Evolutionary conservation across 768 basidiomycete genomes (phyloP).

Genomic region (Trametes elegans): DNA sequence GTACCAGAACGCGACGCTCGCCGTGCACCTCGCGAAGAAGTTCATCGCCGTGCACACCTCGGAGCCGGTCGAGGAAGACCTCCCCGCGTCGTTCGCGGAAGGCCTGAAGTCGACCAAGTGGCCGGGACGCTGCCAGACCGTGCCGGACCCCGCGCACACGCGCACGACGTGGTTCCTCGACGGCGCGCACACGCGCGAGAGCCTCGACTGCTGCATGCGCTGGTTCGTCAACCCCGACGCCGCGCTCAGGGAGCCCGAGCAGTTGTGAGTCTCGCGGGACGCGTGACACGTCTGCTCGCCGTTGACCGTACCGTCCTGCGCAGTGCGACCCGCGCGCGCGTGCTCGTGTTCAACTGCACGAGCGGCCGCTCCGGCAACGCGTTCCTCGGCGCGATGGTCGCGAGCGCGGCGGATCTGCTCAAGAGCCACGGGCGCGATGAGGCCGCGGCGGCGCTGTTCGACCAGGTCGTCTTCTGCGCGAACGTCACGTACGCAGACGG

Average conservation of each 20-base stretch:
- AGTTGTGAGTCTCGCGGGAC: constrained; percentile 1
- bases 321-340: constrained; percentile 36
- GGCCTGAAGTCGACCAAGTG: constrained; percentile 75
- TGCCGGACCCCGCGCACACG: constrained; percentile 54
- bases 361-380: constrained; percentile 77
- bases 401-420: constrained; percentile 49
- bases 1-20: constrained; percentile 81
- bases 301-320: background rate
- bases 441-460: constrained; percentile 54
- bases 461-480: constrained; percentile 90
- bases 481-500: constrained; percentile 95
- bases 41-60: constrained; percentile 50
- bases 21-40: constrained; percentile 64
- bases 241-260: constrained; percentile 38
- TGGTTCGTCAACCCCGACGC: constrained; percentile 78
- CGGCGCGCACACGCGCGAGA: constrained; percentile 94
- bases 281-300: background rate
- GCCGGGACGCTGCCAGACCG: constrained; percentile 94
- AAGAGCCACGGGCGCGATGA: constrained; percentile 38
- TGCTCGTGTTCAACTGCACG: constrained; percentile 95
- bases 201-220: constrained; percentile 78
- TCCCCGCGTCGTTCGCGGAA: constrained; percentile 53
- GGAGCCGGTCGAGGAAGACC: constrained; percentile 26
- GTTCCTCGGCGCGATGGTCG: constrained; percentile 63
- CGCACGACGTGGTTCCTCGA: constrained; percentile 85